These are phyloP conservation scores for Tolypocladium cylindrosporum DNA, from an alignment of 2,329 filamentous ascomycete genomes.

Conservation along the genomic window DNA sequence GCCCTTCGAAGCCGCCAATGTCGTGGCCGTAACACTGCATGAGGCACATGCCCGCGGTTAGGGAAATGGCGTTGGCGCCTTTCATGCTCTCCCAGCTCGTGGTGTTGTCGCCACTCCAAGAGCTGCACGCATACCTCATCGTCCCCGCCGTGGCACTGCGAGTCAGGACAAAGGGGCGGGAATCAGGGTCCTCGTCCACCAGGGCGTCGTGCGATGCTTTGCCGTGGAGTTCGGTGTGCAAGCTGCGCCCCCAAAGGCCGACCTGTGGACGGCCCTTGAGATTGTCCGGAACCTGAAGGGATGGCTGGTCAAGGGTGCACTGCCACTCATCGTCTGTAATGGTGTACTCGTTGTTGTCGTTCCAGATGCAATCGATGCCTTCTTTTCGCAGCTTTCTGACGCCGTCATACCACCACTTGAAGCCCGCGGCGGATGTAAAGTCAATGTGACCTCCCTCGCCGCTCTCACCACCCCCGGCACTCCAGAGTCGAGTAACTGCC, in stretches of 20 bases:
- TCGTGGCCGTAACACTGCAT: conserved; percentile 62
- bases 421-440: conserved; percentile 58
- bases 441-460: conserved; percentile 64
- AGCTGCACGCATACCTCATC: conserved; percentile 58
- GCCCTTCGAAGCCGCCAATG: conserved; percentile 67
- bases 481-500: conserved; percentile 44
- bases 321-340: conserved; percentile 57
- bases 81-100: conserved; percentile 67
- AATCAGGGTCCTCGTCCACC: conserved; percentile 43
- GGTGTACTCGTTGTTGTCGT: conserved; percentile 70
- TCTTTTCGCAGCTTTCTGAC: conserved; percentile 49
- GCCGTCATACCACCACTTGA: conserved; percentile 63
- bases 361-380: conserved; percentile 68
- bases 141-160: conserved; percentile 62
- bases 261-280: conserved; percentile 33
- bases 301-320: conserved; percentile 38
- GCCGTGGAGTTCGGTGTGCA: conserved; percentile 63
- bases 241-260: conserved; percentile 58
- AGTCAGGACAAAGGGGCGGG: conserved; percentile 58
- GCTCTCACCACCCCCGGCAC: conserved; percentile 64
- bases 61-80: conserved; percentile 57
- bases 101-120: conserved; percentile 67
- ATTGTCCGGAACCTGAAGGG: conserved; percentile 24
- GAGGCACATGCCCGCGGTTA: conserved; percentile 58
- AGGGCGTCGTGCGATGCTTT: conserved; percentile 62